phyloP scores from a whole-genome alignment of 768 basidiomycete species.

The Rhizopogon vinicolor region DNA sequence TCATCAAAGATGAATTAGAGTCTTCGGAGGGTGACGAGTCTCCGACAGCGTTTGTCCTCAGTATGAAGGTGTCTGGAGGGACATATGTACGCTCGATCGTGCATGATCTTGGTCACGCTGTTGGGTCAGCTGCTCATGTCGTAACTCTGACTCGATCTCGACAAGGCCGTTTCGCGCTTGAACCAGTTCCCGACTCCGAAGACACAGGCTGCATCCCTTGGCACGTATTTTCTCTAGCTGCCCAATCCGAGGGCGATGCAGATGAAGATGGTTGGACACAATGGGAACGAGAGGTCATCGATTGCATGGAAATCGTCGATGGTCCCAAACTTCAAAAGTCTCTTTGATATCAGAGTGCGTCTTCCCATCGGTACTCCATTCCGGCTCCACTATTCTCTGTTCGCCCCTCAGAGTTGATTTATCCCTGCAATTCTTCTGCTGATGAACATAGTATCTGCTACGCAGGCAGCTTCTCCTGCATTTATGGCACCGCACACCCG shows the following conservation, averaged over 20 bases:
- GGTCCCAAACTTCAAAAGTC: constrained; percentile 9
- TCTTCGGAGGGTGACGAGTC: constrained; percentile 25
- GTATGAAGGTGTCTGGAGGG: constrained; percentile 93
- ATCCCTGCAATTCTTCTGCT: neutral
- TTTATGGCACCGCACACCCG: neutral
- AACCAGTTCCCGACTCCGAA: constrained; percentile 39
- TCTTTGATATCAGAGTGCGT: neutral
- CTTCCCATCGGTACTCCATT: neutral
- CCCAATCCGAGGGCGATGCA: constrained; percentile 43
- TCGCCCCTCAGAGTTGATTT: neutral
- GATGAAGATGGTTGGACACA: constrained; percentile 65
- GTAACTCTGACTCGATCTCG: constrained; percentile 86
- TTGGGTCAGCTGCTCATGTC: constrained; percentile 91
- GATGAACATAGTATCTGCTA: neutral
- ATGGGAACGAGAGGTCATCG: constrained; percentile 84
- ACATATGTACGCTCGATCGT: constrained; percentile 97
- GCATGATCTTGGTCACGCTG: constrained; percentile 81
- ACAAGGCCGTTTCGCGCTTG: constrained; percentile 76
- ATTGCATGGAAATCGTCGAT: constrained; percentile 57
- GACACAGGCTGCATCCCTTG: constrained; percentile 68
- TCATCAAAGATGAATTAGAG: constrained; percentile 31
- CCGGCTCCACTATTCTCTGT: neutral
- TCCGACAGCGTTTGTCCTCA: constrained; percentile 80
- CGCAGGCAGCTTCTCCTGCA: neutral
- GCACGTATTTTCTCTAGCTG: constrained; percentile 64